Percentiles rank a stretch among this genome's conserved stretches.
These are phyloP conservation scores for Pseudodiploospora longispora DNA, from an alignment of 2,329 filamentous ascomycete species.

Conservation along the genomic window DNA sequence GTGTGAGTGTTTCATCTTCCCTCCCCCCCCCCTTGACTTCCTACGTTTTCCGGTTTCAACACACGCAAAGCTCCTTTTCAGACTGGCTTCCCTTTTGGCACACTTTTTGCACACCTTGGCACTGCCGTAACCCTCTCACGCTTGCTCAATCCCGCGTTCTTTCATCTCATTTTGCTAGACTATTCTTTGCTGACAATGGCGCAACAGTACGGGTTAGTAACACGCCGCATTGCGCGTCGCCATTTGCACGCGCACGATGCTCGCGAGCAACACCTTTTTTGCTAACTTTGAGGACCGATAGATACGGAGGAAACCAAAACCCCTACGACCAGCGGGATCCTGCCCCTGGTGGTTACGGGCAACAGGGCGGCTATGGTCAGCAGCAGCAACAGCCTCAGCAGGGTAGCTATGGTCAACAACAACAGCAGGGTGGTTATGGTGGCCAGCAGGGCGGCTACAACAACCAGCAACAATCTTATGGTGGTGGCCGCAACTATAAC, in stretches of 20 bases:
- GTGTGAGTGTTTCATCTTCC: conserved; percentile 18
- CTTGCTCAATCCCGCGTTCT: too few relatives aligned
- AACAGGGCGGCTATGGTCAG: conserved; percentile 10
- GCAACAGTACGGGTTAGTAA: conserved; percentile 47
- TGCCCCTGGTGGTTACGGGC: conserved; percentile 25
- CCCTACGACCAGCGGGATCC: conserved; percentile 50
- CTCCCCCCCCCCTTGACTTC: conserved; percentile 13
- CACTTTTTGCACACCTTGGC: too few relatives aligned
- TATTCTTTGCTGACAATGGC: conserved; percentile 19
- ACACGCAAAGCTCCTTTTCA: neutral
- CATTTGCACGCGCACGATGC: neutral
- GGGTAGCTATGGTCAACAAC: conserved; percentile 11
- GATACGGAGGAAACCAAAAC: conserved; percentile 48
- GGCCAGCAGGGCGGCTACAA: conserved; percentile 5
- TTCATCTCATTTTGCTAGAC: neutral
- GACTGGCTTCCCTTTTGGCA: too few relatives aligned
- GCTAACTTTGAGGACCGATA: conserved; percentile 28
- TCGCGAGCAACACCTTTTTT: conserved; percentile 5
- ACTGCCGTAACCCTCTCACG: too few relatives aligned
- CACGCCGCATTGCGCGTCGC: conserved; percentile 3
- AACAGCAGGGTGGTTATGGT: neutral
- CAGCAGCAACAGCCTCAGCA: conserved; percentile 8
- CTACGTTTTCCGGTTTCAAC: conserved; percentile 16
- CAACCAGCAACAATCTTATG: conserved; percentile 12
- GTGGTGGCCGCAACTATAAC: conserved; percentile 15